Evolutionary conservation across 1,139 yeast genomes (phyloP).

Genomic region (Protomyces inouyei): DNA sequence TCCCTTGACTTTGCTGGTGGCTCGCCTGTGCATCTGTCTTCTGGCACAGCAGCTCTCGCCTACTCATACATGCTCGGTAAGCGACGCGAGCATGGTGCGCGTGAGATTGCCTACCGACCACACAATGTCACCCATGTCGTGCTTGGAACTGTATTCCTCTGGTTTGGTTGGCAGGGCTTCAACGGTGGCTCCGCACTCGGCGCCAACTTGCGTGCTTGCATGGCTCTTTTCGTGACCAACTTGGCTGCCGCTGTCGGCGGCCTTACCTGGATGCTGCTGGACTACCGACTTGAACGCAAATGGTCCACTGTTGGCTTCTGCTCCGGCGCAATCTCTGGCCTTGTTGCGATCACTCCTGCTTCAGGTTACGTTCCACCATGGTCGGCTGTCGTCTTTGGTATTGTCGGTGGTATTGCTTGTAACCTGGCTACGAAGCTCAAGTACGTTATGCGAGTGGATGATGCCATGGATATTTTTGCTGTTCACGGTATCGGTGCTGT

Average conservation of each 20-base stretch:
- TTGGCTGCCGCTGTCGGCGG: conserved; percentile 91
- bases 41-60: conserved; percentile 92
- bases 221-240: conserved; percentile 87
- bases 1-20: conserved; percentile 96
- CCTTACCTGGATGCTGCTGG: conserved; percentile 87
- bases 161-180: conserved; percentile 99
- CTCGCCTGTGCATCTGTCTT: conserved; percentile 92
- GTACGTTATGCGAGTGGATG: conserved; percentile 69
- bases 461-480: conserved; percentile 92
- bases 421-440: conserved; percentile 87
- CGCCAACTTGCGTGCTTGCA: conserved; percentile 85
- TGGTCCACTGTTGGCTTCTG: conserved; percentile 96
- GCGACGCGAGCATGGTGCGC: conserved; percentile 44
- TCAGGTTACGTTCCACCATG: conserved; percentile 94
- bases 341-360: conserved; percentile 95
- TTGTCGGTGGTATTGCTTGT: conserved; percentile 77
- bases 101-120: conserved; percentile 54
- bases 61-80: conserved; percentile 87
- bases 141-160: conserved; percentile 86
- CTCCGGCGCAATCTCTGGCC: conserved; percentile 88
- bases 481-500: conserved; percentile 93
- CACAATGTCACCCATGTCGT: conserved; percentile 85
- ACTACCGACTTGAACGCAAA: conserved; percentile 72
- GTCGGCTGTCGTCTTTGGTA: conserved; percentile 79
- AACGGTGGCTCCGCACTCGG: conserved; percentile 97